Evolutionary conservation across 441 rosid genomes (phyloP).

Genomic region (Omphalea diandra): DNA sequence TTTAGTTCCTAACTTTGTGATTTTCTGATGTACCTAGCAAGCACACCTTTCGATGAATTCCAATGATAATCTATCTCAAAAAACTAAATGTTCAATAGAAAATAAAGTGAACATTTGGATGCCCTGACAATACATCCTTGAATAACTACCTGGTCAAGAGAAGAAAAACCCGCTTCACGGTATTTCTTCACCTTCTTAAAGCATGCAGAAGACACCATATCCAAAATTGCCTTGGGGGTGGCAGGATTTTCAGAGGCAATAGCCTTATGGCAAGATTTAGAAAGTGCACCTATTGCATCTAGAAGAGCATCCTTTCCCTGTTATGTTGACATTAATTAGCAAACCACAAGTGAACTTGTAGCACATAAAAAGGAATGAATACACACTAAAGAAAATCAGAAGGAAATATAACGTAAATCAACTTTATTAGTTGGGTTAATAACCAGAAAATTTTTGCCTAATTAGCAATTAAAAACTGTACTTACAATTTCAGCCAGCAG

Average conservation of each 20-base stretch:
- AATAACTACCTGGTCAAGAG: conserved; percentile 70
- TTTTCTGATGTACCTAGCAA: neutral
- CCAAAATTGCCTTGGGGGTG: conserved; percentile 57
- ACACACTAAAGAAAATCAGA: neutral
- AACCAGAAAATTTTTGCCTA: neutral
- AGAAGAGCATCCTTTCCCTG: conserved; percentile 94
- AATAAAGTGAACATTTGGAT: neutral
- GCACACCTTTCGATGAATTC: neutral
- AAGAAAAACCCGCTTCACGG: conserved; percentile 76
- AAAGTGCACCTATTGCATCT: conserved; percentile 76
- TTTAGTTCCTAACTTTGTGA: neutral
- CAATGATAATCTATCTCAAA: neutral
- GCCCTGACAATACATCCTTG: conserved; percentile 1
- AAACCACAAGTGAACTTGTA: neutral
- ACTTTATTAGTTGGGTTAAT: neutral
- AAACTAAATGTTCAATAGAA: neutral
- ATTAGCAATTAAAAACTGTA: neutral
- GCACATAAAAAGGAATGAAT: neutral
- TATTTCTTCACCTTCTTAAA: conserved; percentile 73
- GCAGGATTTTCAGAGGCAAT: conserved; percentile 62
- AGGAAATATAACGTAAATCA: neutral
- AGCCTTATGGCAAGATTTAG: conserved; percentile 72
- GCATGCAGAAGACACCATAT: conserved; percentile 70
- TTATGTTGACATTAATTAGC: conserved; percentile 16
- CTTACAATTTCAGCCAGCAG: neutral